A percentile compares a stretch with the other conserved stretches of the same genome.
These are phyloP conservation scores for Aspergillus quadrilineatus DNA, from an alignment of 2,329 filamentous ascomycete genomes.

Conservation along the genomic window DNA sequence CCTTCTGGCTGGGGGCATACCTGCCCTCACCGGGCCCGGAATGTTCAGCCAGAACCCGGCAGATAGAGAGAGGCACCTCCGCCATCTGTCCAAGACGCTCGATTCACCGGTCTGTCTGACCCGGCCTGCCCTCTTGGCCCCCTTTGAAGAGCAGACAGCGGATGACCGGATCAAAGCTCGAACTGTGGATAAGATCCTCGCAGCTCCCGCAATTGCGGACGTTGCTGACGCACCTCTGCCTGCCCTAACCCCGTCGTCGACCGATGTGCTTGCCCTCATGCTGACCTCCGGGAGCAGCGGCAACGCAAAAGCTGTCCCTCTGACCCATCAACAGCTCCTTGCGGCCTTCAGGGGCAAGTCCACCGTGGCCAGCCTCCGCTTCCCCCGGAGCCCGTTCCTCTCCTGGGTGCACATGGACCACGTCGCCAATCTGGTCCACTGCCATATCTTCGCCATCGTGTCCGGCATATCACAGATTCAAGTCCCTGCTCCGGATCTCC, in stretches of 20 bases:
- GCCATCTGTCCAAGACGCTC: neutral
- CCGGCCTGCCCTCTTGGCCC: neutral
- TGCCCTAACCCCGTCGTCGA: neutral
- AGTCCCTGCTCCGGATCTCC: neutral
- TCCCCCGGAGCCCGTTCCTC: neutral
- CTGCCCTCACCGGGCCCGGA: slow-evolving; percentile 38
- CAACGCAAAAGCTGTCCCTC: neutral
- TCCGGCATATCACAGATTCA: neutral
- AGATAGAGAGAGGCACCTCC: neutral
- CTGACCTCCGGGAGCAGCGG: neutral
- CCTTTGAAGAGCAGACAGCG: neutral
- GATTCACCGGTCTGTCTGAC: neutral
- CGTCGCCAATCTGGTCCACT: neutral
- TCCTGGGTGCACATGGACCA: neutral
- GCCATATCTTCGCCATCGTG: neutral
- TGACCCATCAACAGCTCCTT: neutral
- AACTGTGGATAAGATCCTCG: neutral
- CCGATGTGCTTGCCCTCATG: neutral
- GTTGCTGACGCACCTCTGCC: neutral
- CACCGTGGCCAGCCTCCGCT: neutral
- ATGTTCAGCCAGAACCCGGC: slow-evolving; percentile 20
- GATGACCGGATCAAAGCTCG: neutral
- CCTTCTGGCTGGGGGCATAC: slow-evolving; percentile 37
- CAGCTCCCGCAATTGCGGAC: neutral
- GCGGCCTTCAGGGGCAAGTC: neutral